Evolutionary conservation across 768 basidiomycete genomes (phyloP), one percentile per base, ranked within the genome.

Genomic region (Fomitopsis serialis): DNA sequence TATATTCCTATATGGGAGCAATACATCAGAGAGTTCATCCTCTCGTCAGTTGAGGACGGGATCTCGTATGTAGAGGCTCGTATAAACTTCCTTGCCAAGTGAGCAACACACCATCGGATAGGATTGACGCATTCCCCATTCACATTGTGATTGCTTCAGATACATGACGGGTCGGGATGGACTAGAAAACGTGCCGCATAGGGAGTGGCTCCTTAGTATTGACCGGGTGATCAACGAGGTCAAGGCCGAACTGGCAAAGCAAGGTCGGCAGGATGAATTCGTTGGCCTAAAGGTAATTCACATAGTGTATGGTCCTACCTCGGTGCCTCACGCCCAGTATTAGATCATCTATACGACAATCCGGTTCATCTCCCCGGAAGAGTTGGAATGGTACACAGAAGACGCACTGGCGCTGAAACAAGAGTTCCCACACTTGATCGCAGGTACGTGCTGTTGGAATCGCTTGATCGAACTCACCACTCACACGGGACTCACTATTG

Each of bases 381-480:
- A 81, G 53, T 62, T 91, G 13, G 77, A 79, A 25, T 80, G 77
- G 78, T 84, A 82, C 63, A 66, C 82, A n/a, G 83, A 87, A 53
- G 89, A 92, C 58, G 88, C 89, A 58, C 79, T 91, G 49, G 69
- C 71, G 8, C 71, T 91, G 55, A 90, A 89, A 66, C 78, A 85
- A 63, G 78, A 81, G 52, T 90, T 87, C 61, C 88, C 87, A 21
- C 76, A 87, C 58, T 67, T 88, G 32, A 84, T 91, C 44, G 78
- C 79, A 42, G 88, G 87, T 81, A 24, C 21, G 70, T 40, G 42
- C 15, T 12, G 15, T 23, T 27, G 13, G 5, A 40, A 23, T 10
- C 37, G 29, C 32, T 17, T 34, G 2, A 7, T 11, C 21, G 21
- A 17, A 24, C 27, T n/a, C 6, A 15, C 13, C 24, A 15, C 32